These are phyloP conservation scores for Huntiella abstrusa DNA, from an alignment of 2,329 filamentous ascomycete species.

Conservation along the genomic window DNA sequence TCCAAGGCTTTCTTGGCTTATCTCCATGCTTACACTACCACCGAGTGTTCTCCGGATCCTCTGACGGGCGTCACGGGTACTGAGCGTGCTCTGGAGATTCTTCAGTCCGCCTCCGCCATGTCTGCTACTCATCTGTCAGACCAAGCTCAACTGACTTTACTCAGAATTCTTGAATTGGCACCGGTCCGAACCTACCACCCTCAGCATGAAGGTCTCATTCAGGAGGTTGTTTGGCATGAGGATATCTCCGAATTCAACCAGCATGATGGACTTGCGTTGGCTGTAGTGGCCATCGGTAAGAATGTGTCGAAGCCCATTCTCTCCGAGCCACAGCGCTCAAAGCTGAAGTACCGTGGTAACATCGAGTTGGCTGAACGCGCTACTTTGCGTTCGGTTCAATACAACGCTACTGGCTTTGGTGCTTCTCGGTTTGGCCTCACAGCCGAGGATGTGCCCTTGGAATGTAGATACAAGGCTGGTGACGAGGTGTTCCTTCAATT, in stretches of 20 bases:
- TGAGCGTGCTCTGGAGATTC: constrained; percentile 30
- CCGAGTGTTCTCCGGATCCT: constrained; percentile 27
- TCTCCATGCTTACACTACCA: constrained; percentile 34
- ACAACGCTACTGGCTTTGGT: not conserved
- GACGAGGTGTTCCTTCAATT: too few relatives aligned
- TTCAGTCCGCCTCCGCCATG: constrained; percentile 27
- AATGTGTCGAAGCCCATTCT: too few relatives aligned
- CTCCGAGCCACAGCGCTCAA: not conserved
- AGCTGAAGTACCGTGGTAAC: not conserved
- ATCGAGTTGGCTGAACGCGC: not conserved
- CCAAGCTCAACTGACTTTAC: constrained; percentile 20
- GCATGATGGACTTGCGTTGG: too few relatives aligned
- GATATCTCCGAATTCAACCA: too few relatives aligned
- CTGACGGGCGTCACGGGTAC: constrained; percentile 32
- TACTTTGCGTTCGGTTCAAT: not conserved
- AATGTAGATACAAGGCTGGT: too few relatives aligned
- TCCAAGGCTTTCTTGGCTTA: constrained; percentile 32
- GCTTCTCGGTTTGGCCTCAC: too few relatives aligned
- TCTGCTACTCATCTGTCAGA: constrained; percentile 26
- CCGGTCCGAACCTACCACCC: constrained; percentile 29
- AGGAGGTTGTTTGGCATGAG: constrained; percentile 25
- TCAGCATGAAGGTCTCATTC: constrained; percentile 22
- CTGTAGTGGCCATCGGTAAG: too few relatives aligned
- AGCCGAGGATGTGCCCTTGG: too few relatives aligned
- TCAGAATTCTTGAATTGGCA: constrained; percentile 21